These are phyloP conservation scores for Colletotrichum sp. DNA, from an alignment of 2,329 filamentous ascomycete genomes.

Conservation along the genomic window DNA sequence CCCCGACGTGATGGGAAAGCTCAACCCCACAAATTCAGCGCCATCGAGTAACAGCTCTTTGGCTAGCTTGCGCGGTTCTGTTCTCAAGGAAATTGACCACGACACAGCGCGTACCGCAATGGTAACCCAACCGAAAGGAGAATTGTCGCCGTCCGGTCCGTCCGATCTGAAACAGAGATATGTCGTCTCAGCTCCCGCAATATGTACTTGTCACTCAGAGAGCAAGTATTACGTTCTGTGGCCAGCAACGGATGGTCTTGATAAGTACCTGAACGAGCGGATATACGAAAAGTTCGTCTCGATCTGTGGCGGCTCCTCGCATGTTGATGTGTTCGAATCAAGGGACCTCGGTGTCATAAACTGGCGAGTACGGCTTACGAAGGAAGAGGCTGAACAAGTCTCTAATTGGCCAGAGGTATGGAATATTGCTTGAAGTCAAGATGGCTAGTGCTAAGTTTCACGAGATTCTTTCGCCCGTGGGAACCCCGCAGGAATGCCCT, in stretches of 20 bases:
- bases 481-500: background rate
- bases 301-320: background rate
- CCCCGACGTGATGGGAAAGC: background rate
- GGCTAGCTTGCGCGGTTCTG: too few species aligned
- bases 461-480: background rate
- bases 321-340: background rate
- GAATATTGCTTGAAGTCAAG: background rate
- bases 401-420: background rate
- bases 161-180: too few species aligned
- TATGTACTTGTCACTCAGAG: background rate
- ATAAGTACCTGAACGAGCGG: fast-evolving
- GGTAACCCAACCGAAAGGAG: background rate
- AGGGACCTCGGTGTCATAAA: background rate
- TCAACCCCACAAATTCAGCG: background rate
- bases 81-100: background rate
- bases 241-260: background rate
- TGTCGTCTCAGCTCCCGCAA: too few species aligned
- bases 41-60: too few species aligned
- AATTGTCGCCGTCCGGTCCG: too few species aligned
- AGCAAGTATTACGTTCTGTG: background rate
- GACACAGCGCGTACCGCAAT: background rate
- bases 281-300: background rate
- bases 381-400: background rate
- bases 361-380: background rate
- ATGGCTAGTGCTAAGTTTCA: fast-evolving